These are phyloP conservation scores for Arthrobotrys musiformis DNA, from an alignment of 2,329 filamentous ascomycete species.

Conservation along the genomic window DNA sequence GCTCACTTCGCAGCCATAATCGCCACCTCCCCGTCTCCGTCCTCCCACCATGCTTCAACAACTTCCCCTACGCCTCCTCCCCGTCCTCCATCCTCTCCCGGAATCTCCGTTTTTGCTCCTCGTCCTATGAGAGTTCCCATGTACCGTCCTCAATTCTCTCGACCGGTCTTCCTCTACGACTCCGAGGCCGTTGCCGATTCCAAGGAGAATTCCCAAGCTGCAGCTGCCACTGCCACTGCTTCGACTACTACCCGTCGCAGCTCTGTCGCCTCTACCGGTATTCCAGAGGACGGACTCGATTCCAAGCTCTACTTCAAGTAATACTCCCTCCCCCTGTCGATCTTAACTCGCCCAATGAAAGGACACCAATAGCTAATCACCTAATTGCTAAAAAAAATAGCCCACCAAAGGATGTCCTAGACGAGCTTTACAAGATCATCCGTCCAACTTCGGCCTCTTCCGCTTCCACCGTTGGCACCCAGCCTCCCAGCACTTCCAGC, in stretches of 20 bases:
- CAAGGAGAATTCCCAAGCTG: slow-evolving; percentile 41
- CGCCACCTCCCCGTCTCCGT: slow-evolving; percentile 27
- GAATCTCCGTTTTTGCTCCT: slow-evolving; percentile 53
- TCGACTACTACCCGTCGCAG: slow-evolving; percentile 43
- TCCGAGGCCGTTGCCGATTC: slow-evolving; percentile 30
- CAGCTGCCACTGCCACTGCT: neutral
- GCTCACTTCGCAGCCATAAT: slow-evolving; percentile 18
- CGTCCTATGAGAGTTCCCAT: slow-evolving; percentile 52
- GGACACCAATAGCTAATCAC: neutral
- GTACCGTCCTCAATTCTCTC: slow-evolving; percentile 54
- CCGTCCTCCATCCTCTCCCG: slow-evolving; percentile 51
- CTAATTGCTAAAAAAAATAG: neutral
- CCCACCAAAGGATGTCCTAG: slow-evolving; percentile 49
- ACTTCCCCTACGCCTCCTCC: slow-evolving; percentile 51
- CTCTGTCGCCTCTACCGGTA: slow-evolving; percentile 51
- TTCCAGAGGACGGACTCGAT: slow-evolving; percentile 39
- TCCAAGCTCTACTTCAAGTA: slow-evolving; percentile 45
- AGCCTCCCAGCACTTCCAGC: slow-evolving; percentile 27
- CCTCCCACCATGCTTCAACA: slow-evolving; percentile 21
- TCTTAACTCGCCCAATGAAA: neutral
- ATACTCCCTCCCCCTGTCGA: no score
- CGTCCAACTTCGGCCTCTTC: slow-evolving; percentile 51
- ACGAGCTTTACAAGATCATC: slow-evolving; percentile 54
- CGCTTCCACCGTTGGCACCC: slow-evolving; percentile 12
- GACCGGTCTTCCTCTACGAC: slow-evolving; percentile 56